A percentile compares a stretch with the other conserved stretches of the same genome.
Evolutionary conservation across 2,329 filamentous ascomycete genomes (phyloP).

Genomic region (Aaosphaeria pasadenensis): DNA sequence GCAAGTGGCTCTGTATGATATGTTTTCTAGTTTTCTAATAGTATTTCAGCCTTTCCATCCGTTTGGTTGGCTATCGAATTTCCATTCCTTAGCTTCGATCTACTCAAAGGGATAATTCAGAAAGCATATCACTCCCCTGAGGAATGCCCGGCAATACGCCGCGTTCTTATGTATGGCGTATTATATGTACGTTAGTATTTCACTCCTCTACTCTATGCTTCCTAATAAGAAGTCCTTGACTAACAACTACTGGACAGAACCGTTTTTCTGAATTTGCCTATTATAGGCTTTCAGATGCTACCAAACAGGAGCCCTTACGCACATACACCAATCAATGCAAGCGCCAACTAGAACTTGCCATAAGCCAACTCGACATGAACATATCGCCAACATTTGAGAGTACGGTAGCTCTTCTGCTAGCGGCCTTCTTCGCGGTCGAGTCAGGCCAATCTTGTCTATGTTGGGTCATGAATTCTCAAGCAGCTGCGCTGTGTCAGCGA

Average conservation of each 20-base stretch:
- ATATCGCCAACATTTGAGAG: constrained; percentile 35
- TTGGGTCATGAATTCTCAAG: constrained; percentile 27
- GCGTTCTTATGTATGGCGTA: constrained; percentile 27
- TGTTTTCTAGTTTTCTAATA: neutral
- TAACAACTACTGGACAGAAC: constrained; percentile 2
- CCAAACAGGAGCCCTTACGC: constrained; percentile 10
- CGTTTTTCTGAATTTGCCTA: constrained; percentile 24
- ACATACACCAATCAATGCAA: constrained; percentile 37
- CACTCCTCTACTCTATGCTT: too few relatives aligned
- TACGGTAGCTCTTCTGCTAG: constrained; percentile 32
- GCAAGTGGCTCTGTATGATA: constrained; percentile 13
- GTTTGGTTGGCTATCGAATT: constrained; percentile 30
- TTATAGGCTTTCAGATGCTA: constrained; percentile 9
- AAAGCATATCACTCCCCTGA: constrained; percentile 20
- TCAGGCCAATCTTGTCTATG: constrained; percentile 34
- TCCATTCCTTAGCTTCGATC: constrained; percentile 26
- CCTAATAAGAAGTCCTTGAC: too few relatives aligned
- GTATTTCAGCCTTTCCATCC: constrained; percentile 19
- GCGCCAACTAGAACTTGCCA: constrained; percentile 42
- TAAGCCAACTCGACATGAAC: constrained; percentile 31
- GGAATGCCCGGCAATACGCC: constrained; percentile 17
- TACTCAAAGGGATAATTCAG: constrained; percentile 21
- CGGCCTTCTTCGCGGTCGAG: constrained; percentile 29
- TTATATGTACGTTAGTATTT: constrained; percentile 6
- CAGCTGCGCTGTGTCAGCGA: constrained; percentile 26